Percentiles rank a stretch among this genome's conserved stretches.
These are phyloP conservation scores for Yarrowia phangngaensis DNA, from an alignment of 805 yeast species.

Conservation along the genomic window DNA sequence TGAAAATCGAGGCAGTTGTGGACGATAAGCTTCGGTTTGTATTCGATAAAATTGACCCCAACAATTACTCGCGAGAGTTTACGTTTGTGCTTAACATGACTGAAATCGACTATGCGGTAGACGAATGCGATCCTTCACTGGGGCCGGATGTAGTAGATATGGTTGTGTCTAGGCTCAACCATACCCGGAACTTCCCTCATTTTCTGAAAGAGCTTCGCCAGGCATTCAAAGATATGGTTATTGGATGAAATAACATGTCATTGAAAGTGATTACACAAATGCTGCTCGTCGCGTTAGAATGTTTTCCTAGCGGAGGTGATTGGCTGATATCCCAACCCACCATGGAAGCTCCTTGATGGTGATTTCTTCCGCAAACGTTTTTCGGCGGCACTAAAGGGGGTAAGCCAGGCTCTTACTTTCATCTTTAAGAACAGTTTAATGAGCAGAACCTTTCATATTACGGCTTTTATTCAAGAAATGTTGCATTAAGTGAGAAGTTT, in stretches of 20 bases:
- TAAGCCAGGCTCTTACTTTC: too few species aligned
- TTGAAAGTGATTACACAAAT: neutral
- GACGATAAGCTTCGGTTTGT: constrained; percentile 48
- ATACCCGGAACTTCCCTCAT: constrained; percentile 32
- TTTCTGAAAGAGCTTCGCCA: constrained; percentile 36
- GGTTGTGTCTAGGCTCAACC: constrained; percentile 32
- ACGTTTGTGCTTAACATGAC: constrained; percentile 48
- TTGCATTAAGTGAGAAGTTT: too few species aligned
- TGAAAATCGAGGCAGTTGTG: constrained; percentile 50
- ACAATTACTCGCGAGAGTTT: constrained; percentile 44
- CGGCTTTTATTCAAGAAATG: too few species aligned
- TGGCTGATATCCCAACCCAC: too few species aligned
- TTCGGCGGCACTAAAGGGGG: too few species aligned
- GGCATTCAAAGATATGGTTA: constrained; percentile 30
- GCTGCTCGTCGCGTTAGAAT: too few species aligned
- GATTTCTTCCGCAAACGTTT: too few species aligned
- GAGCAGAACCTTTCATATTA: too few species aligned
- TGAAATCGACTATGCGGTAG: constrained; percentile 40
- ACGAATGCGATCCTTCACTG: constrained; percentile 43
- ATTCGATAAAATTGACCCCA: constrained; percentile 49
- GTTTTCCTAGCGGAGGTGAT: too few species aligned
- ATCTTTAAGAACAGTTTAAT: too few species aligned
- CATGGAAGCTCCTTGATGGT: too few species aligned
- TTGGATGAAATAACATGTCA: neutral
- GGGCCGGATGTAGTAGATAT: constrained; percentile 32